phyloP scores from a whole-genome alignment of 352 stramenopile species.

The Phytophthora pluvialis region DNA sequence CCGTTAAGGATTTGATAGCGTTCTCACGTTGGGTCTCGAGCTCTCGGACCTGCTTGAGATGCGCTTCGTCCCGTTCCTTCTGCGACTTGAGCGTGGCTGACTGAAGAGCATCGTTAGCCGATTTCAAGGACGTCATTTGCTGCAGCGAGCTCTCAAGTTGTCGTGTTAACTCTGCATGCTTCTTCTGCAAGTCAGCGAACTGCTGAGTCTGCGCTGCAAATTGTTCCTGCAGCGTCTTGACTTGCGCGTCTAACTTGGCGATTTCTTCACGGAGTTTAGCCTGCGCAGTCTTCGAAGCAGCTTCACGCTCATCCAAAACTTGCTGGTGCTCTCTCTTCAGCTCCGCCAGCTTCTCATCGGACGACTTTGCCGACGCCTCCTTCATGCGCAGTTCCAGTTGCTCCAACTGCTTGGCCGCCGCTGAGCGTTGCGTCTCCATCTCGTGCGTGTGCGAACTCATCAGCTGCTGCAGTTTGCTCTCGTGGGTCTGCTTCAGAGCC shows the following conservation, averaged over 20 bases:
- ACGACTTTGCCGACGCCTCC: slow-evolving; percentile 22
- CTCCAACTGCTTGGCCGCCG: slow-evolving; percentile 24
- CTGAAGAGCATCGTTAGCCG: slow-evolving; percentile 39
- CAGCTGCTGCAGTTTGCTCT: slow-evolving; percentile 27
- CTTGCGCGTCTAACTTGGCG: slow-evolving; percentile 17
- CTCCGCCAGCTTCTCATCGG: slow-evolving; percentile 37
- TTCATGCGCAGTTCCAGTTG: slow-evolving; percentile 19
- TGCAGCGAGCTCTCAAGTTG: slow-evolving; percentile 37
- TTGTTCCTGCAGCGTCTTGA: slow-evolving; percentile 32
- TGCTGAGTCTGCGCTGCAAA: slow-evolving; percentile 14
- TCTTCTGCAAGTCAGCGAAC: slow-evolving; percentile 23
- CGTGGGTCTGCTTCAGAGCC: slow-evolving; percentile 29
- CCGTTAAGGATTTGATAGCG: slow-evolving; percentile 13
- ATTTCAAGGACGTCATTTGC: slow-evolving; percentile 32
- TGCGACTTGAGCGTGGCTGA: slow-evolving; percentile 38
- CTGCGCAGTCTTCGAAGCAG: slow-evolving; percentile 23
- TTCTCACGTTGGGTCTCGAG: slow-evolving; percentile 39
- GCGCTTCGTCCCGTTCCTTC: slow-evolving; percentile 51
- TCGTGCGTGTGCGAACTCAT: slow-evolving; percentile 26
- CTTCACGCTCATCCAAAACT: slow-evolving; percentile 27
- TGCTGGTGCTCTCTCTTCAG: slow-evolving; percentile 31
- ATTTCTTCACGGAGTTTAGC: slow-evolving; percentile 23
- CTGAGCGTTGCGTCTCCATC: slow-evolving; percentile 23
- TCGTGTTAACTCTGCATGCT: slow-evolving; percentile 21
- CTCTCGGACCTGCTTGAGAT: slow-evolving; percentile 48